Percentiles rank a stretch among this genome's conserved stretches.
These are phyloP conservation scores for Venturia effusa DNA, from an alignment of 2,329 filamentous ascomycete species.

Conservation along the genomic window DNA sequence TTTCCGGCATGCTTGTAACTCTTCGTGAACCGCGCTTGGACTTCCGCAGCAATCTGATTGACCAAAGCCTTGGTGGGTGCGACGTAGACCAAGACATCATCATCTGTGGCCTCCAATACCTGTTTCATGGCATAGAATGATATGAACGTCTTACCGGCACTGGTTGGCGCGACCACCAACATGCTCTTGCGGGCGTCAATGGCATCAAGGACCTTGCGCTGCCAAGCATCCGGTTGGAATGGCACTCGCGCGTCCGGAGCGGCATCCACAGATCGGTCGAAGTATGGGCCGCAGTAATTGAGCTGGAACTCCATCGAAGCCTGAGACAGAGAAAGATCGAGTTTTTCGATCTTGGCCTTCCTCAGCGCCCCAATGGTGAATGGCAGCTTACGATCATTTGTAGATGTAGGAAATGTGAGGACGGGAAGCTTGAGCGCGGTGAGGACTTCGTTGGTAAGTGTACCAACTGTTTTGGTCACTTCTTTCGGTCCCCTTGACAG, in stretches of 20 bases:
- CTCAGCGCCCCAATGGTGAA: constrained; percentile 23
- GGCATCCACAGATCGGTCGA: constrained; percentile 65
- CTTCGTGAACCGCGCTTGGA: constrained; percentile 66
- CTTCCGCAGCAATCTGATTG: constrained; percentile 72
- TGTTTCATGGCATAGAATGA: constrained; percentile 78
- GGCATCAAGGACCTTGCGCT: constrained; percentile 60
- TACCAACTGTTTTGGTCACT: constrained; percentile 4
- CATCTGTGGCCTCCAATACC: constrained; percentile 55
- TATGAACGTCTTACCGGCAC: constrained; percentile 74
- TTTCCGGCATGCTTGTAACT: constrained; percentile 47
- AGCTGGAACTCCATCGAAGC: constrained; percentile 51
- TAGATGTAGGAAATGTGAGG: constrained; percentile 20
- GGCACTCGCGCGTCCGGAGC: constrained; percentile 55
- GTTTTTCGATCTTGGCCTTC: constrained; percentile 1
- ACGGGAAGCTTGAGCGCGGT: constrained; percentile 26
- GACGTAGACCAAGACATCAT: constrained; percentile 65
- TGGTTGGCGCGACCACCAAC: constrained; percentile 68
- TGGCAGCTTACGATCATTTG: constrained; percentile 30
- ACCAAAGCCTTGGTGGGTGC: constrained; percentile 74
- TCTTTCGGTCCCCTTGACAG: not conserved
- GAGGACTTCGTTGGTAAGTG: constrained; percentile 12
- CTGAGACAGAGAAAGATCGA: not conserved
- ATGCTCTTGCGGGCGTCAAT: constrained; percentile 61
- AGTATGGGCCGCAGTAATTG: constrained; percentile 57
- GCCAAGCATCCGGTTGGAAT: constrained; percentile 69